Base-by-base conservation (phyloP, 306 rosid species). In the Arachis stenosperma region DNA sequence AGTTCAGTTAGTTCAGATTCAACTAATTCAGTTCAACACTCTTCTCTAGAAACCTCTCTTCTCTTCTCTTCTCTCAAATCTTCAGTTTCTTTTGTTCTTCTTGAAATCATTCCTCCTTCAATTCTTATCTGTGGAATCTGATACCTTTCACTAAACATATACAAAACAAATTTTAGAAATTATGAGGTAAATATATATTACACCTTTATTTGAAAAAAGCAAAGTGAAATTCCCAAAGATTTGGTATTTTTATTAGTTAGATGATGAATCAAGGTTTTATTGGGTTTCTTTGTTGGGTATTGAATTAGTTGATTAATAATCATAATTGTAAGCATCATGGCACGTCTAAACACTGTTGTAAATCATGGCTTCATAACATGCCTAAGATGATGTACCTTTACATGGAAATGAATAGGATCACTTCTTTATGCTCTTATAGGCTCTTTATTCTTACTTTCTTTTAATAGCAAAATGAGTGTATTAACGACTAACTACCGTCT, bases 321-420 rank as follows among this genome's bases (percentile, higher is more conserved):
- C 57, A 74, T 78, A 83, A 73, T 75, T 79, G 75, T 76, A 29
- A 64, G 75, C 52, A 86, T 74, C 68, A 87, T 78, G 84, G 75
- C 78, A 39, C 76, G 78, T 75, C 80, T 79, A 80, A 80, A 80
- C 70, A 81, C 80, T 36, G 73, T 76, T 52, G 58, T 58, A 53
- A 75, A 81, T 78, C 22, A 77, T 74, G 73, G 65, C 73, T 82
- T 76, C 89, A 78, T 82, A 76, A 87, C 97, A 89, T 87, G 96
- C 96, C 66, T 75, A 73, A 76, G 27, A 52, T 42, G 2, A 51
- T 12, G 6, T 48, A 51, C 29, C 57, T 52, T 52, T 52, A 46
- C 2, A 46, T 8, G 7, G 70, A 53, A 22, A 22, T 22, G 27
- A 22, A 69, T 71, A 69, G 27, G 40, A 27, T 53, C 68, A 47